Evolutionary conservation across 1,139 yeast genomes (phyloP), one percentile per base, ranked within the genome.

Genomic region (Pneumocystis wakefieldiae): DNA sequence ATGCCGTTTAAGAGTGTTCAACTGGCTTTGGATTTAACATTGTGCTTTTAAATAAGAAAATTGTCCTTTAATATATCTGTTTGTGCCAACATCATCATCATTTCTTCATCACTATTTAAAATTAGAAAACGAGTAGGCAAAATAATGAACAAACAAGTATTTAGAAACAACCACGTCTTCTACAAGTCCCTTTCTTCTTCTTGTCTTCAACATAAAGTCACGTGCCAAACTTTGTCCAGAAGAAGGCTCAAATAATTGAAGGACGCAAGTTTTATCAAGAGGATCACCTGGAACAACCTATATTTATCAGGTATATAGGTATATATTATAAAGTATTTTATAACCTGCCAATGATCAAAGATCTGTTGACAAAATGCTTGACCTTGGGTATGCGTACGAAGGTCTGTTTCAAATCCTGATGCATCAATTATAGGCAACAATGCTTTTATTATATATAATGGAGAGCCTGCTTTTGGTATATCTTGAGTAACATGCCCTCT

Each of bases 341-440:
- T 48, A 12, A 78, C 73, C 24, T 81, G 81, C 96, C 97, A 94
- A 66, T 78, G 80, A 65, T 80, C 79, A 72, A 87, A 89, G 60
- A 80, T 80, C 67, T 86, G 73, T 59, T 82, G 83, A 60, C 90
- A 82, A 76, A 83, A 79, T 0, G 95, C 94, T 68, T 82, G 85
- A 3, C 97, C 96, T 67, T 83, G 84, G 0, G 96, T 83, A 29
- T 85, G 82, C 28, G 89, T 75, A 66, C 96, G 76, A 42, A 92
- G 75, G 70, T 92, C 98, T 0, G 95, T 83, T 71, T 88, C 96
- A 61, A 94, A 78, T 0, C 98, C 98, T 64, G 86, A 77, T 0
- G 96, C 85, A 68, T 94, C 98, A 62, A 92, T 87, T 0, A 88
- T 95, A 0, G 98, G 98, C 2, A 94, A 74, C 61, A 74, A 75